Percentiles rank a stretch among this genome's conserved stretches.
These are phyloP conservation scores for Ganoderma resinaceum DNA, from an alignment of 1,284 basidiomycete species.

Conservation along the genomic window DNA sequence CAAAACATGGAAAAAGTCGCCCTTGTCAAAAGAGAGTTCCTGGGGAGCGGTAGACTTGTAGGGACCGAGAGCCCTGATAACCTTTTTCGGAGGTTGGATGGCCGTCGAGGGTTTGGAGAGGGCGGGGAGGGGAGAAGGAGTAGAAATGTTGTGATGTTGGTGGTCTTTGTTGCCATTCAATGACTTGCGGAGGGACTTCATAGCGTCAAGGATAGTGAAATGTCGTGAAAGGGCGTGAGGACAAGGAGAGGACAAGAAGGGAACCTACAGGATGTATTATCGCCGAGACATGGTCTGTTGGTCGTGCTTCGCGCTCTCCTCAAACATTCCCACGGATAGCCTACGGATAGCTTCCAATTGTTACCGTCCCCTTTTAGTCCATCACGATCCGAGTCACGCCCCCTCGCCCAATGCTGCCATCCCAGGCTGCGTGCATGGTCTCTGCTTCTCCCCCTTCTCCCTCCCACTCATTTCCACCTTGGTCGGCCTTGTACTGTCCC, in stretches of 20 bases:
- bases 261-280: conserved; percentile 31
- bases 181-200: conserved; percentile 90
- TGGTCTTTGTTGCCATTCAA: conserved; percentile 72
- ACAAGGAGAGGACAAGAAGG: conserved; percentile 32
- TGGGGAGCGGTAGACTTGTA: conserved; percentile 82
- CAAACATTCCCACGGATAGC: conserved; percentile 31
- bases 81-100: conserved; percentile 90
- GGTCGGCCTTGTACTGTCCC: neutral
- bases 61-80: conserved; percentile 85
- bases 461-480: conserved; percentile 9
- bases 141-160: conserved; percentile 66
- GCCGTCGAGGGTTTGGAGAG: conserved; percentile 74
- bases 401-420: conserved; percentile 20
- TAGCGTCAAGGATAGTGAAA: conserved; percentile 45
- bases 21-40: conserved; percentile 91
- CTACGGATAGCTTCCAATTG: conserved; percentile 31
- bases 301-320: conserved; percentile 16
- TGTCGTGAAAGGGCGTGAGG: conserved; percentile 44
- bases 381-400: conserved; percentile 11
- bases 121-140: conserved; percentile 66
- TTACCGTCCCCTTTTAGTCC: conserved; percentile 25
- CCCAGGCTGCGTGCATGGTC: conserved; percentile 1
- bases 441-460: conserved; percentile 10
- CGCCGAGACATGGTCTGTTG: conserved; percentile 27
- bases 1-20: conserved; percentile 98